Evolutionary conservation across 345 rosid species (phyloP).

Genomic region (Syzygium aromaticum): DNA sequence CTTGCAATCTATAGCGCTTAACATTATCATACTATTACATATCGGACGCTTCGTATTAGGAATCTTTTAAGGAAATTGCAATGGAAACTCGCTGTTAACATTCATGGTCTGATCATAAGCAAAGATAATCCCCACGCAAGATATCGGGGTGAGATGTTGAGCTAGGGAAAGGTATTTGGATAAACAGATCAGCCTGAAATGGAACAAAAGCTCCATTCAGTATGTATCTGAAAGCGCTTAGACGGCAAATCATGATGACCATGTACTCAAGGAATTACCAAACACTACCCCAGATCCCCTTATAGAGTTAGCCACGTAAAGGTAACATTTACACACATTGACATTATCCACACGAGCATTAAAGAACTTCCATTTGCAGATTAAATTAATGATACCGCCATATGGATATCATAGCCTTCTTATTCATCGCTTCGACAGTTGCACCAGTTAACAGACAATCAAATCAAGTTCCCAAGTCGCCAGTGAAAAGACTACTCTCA

Average conservation of each 20-base stretch:
- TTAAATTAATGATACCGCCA: neutral
- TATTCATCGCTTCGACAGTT: neutral
- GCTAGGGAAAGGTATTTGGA: neutral
- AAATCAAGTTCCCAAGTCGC: neutral
- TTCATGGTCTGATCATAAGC: neutral
- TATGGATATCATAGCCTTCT: neutral
- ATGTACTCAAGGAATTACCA: neutral
- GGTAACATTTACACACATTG: neutral
- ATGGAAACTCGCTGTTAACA: neutral
- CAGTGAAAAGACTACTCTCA: neutral
- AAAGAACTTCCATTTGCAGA: neutral
- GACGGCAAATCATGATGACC: neutral
- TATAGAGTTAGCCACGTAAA: too few species aligned
- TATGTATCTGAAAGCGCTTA: neutral
- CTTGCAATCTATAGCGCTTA: neutral
- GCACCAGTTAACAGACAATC: neutral
- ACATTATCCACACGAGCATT: neutral
- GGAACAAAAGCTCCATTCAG: neutral
- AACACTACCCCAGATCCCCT: neutral
- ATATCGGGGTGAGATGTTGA: neutral
- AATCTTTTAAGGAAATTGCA: neutral
- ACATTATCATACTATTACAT: neutral
- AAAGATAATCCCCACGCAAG: neutral
- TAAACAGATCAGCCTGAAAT: neutral
- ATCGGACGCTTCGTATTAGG: neutral